Evolutionary conservation across 176 grass and related monocot species (phyloP), one percentile per base, ranked within the genome.

Genomic region (Musa troglodytarum): DNA sequence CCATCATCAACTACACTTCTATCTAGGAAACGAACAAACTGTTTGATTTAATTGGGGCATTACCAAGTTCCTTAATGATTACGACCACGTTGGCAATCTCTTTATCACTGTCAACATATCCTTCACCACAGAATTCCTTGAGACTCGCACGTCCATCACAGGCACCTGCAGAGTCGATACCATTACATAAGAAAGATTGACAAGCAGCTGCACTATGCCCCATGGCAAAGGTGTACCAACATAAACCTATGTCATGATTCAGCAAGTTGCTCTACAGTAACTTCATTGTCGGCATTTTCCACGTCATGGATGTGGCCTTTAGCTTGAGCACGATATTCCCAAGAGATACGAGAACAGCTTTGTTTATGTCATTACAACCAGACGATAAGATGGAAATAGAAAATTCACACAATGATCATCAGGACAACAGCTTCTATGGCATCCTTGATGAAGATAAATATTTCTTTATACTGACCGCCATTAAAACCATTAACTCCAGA

Each of bases 381-480:
- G 6, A 49, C 14, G 14, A 55, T 24, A 77, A 15, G 56, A 26
- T 51, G 7, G 12, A 9, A 84, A 56, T 62, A 0, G 63, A 54
- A 72, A 50, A 23, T 53, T 50, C 86, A 61, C 78, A 92, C 95
- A 81, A 99, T 89, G 25, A 26, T 26, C 90, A 99, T 94, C 76
- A 99, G 79, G 72, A 87, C 76, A 81, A 99, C 95, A 77, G 90
- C 95, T 94, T 99, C 95, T 23, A 99, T 94, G 54, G 95, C 95
- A 84, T 94, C 95, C 80, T 94, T 98, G 74, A 98, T 89, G 82
- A 87, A 93, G 52, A 98, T 83, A 85, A 98, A 98, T 54, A 90
- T 98, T 90, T 90, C 86, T 83, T 99, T 90, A 20, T 86, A 91
- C 75, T 87, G 81, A 24, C 95, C 95, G 34, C 95, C 95, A 74